Evolutionary conservation across 2,329 filamentous ascomycete genomes (phyloP).

Genomic region (Aspergillus clavatus): DNA sequence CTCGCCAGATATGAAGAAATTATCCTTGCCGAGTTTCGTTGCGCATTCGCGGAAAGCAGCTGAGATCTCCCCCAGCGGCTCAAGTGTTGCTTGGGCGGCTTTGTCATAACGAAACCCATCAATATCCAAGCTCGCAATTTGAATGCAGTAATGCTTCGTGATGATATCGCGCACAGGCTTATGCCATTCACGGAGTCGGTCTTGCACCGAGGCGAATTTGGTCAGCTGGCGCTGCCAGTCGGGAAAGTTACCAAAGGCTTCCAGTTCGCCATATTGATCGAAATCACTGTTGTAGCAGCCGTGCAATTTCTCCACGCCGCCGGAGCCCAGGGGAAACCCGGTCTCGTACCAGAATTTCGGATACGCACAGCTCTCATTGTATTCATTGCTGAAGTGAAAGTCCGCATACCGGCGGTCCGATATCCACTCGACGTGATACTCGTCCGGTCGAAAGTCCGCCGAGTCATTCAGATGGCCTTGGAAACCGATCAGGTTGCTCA

Average conservation of each 20-base stretch:
- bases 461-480: slow-evolving; percentile 55
- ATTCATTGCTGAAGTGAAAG: slow-evolving; percentile 50
- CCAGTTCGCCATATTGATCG: slow-evolving; percentile 60
- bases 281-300: slow-evolving; percentile 60
- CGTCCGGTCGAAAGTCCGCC: slow-evolving; percentile 49
- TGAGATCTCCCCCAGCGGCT: slow-evolving; percentile 55
- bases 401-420: slow-evolving; percentile 51
- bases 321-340: slow-evolving; percentile 46
- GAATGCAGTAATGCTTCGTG: slow-evolving; percentile 58
- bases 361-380: slow-evolving; percentile 51
- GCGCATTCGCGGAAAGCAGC: slow-evolving; percentile 54
- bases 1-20: slow-evolving; percentile 61
- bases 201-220: slow-evolving; percentile 63
- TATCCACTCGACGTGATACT: slow-evolving; percentile 57
- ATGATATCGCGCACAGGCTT: slow-evolving; percentile 54
- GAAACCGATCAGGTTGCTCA: slow-evolving; percentile 60
- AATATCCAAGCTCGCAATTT: slow-evolving; percentile 57
- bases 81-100: slow-evolving; percentile 58
- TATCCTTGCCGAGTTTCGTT: slow-evolving; percentile 50
- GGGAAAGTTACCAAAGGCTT: slow-evolving; percentile 58
- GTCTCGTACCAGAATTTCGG: slow-evolving; percentile 59
- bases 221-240: slow-evolving; percentile 60
- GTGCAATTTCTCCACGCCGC: slow-evolving; percentile 43
- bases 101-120: slow-evolving; percentile 64
- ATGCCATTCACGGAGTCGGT: slow-evolving; percentile 61